Evolutionary conservation across 192 early-diverging fungal genomes (phyloP), one percentile per base, ranked within the genome.

Genomic region (Podila clonocystis): DNA sequence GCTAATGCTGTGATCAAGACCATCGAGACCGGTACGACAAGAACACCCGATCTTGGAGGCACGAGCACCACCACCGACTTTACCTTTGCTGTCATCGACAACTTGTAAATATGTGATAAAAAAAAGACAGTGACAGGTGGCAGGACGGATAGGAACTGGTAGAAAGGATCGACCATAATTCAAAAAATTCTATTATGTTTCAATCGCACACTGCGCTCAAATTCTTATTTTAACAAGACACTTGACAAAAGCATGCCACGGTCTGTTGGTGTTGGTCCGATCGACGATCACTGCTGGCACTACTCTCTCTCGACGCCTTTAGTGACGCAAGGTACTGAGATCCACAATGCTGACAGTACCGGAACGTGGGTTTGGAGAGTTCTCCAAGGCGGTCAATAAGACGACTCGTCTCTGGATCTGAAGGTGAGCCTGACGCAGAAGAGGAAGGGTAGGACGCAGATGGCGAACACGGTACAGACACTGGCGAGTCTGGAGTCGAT

Each of bases 11-110:
- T 99, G 61, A 89, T 87, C 84, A 92, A 95, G 89, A 96, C 96
- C 58, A 92, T 99, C 73, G 83, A 91, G 72, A 84, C 90, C 62
- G 93, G 94, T 70, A 84, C 87, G 66, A 86, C 90, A 75, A 78
- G 73, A 70, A 99, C 97, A 57, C 94, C 91, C 41, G 97, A 99
- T 73, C 87, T 99, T 59, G 96, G 96, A 65, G 97, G 97, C 66
- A 87, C 75, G 55, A 84, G 86, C 82, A 93, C 91, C 68, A 97
- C 96, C 70, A 97, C 94, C 73, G 95, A 99, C 63, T 99, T 99
- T 73, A 99, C 97, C 74, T 83, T 85, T 68, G 95, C 93, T 49
- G 90, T 99, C 74, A 94, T 99, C 68, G 77, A 74, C 61, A 91
- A 89, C 70, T 77, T 91, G 80, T 89, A 90, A 88, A 79, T 45